Evolutionary conservation across 1,284 basidiomycete genomes (phyloP), one percentile per base, ranked within the genome.

Genomic region (Cystobasidium pallidum): DNA sequence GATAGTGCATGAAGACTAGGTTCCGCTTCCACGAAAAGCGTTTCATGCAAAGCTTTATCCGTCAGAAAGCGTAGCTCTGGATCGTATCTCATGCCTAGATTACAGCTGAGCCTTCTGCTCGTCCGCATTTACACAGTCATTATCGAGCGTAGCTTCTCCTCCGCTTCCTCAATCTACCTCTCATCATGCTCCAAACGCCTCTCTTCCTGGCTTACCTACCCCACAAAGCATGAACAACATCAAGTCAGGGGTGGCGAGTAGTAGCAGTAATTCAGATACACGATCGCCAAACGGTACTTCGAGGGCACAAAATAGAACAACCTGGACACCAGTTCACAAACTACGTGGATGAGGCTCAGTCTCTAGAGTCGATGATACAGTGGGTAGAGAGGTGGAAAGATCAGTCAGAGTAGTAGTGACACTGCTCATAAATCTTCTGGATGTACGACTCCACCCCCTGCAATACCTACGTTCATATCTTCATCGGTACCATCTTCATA

Each of bases 1-100:
- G 91, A 86, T 39, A 94, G 81, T 47, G 87, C 85, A 81, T 94
- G 92, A 79, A 90, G 89, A 0, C 88, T 88, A 0, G 86, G 84
- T 0, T 88, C 83, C 4, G 92, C 83, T 41, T 84, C 84, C 0
- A 85, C 83, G 77, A 93, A 92, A 0, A 81, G 78, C 8, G 82
- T 80, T 21, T 81, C 13, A 65, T 71, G 68, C 32, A 63, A 36
- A 1, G 78, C 63, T 21, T 75, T 74, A 1, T 32, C 10, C 3
- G 70, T 41, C 2, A 75, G 70, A 11, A 78, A 39, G 32, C 58
- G 54, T 21, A 28, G 24, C 1, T 74, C 52, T 36, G 75, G 74
- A 28, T 67, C 87, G 11, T 94, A 86, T n/a, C 82, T 83, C 1
- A 82, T 77, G 2, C 94, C 78, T 7, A 95, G 85, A 55, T 15